phyloP scores from a whole-genome alignment of 768 basidiomycete species.

The Tylopilus sp. region DNA sequence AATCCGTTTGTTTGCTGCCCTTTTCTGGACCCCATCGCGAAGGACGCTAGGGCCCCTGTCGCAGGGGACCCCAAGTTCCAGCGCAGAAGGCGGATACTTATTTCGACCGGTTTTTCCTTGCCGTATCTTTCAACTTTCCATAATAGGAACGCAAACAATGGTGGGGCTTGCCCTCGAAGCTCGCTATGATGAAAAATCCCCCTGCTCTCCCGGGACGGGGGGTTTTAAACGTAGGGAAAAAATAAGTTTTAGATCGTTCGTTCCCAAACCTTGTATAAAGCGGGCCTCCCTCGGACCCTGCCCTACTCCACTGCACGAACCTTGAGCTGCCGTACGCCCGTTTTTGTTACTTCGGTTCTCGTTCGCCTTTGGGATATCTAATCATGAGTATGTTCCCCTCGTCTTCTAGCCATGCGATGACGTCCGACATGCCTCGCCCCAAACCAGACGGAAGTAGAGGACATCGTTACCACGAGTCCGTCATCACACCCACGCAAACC shows the following conservation, averaged over 20 bases:
- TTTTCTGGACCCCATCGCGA: constrained; percentile 31
- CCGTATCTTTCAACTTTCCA: constrained; percentile 34
- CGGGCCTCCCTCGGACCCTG: constrained; percentile 29
- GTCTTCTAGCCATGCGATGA: constrained; percentile 34
- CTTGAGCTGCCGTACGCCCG: constrained; percentile 37
- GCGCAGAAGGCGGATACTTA: constrained; percentile 32
- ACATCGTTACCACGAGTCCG: constrained; percentile 25
- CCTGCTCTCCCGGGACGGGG: constrained; percentile 23
- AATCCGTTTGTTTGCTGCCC: constrained; percentile 36
- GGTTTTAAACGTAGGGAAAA: constrained; percentile 23
- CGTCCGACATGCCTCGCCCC: constrained; percentile 33
- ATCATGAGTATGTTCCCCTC: constrained; percentile 30
- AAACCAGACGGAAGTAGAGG: constrained; percentile 34
- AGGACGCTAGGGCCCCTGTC: constrained; percentile 20
- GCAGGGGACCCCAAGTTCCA: constrained; percentile 32
- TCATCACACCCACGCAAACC: constrained; percentile 51
- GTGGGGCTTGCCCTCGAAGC: constrained; percentile 21
- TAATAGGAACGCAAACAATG: constrained; percentile 32
- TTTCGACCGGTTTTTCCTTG: constrained; percentile 28
- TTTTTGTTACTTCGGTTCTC: constrained; percentile 30
- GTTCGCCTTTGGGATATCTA: constrained; percentile 21
- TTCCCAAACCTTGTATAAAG: constrained; percentile 38
- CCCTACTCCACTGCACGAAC: constrained; percentile 31
- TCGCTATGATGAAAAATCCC: constrained; percentile 13
- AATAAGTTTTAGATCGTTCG: constrained; percentile 29